These are phyloP conservation scores for Phaffomyces opuntiae DNA, from an alignment of 805 yeast species.

Conservation along the genomic window DNA sequence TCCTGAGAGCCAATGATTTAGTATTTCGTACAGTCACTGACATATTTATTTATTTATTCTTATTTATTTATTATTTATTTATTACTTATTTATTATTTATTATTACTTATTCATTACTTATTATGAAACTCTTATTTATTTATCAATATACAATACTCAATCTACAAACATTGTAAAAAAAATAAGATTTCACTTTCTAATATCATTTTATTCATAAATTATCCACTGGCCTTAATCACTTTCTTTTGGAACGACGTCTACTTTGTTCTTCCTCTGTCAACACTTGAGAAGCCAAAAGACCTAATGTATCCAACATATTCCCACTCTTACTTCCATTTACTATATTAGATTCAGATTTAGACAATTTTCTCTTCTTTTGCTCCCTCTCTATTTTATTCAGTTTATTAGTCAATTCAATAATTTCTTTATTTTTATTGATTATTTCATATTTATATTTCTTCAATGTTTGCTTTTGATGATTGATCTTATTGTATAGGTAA, in stretches of 20 bases:
- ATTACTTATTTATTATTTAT: background rate
- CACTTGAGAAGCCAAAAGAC: constrained; percentile 48
- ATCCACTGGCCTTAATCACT: background rate
- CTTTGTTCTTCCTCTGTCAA: constrained; percentile 29
- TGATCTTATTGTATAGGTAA: constrained; percentile 30
- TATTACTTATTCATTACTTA: background rate
- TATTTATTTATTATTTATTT: constrained; percentile 6
- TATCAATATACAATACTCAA: background rate
- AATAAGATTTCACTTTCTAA: background rate
- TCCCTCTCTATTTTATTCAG: constrained; percentile 3
- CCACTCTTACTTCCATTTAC: constrained; percentile 3
- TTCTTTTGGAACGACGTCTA: background rate
- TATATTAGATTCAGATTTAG: constrained; percentile 6
- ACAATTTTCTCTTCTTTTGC: constrained; percentile 10
- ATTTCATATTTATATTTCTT: constrained; percentile 38
- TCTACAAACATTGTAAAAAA: too few species aligned
- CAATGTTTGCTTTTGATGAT: constrained; percentile 35
- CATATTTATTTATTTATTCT: constrained; percentile 4
- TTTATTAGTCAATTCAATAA: constrained; percentile 29
- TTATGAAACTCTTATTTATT: background rate
- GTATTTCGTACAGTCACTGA: background rate
- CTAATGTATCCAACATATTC: constrained; percentile 41
- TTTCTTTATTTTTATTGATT: constrained; percentile 37
- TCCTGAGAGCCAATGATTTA: too few species aligned
- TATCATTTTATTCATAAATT: background rate